Conservation (phyloP, 257 asterid species). For the Capsicum pubescens region DNA sequence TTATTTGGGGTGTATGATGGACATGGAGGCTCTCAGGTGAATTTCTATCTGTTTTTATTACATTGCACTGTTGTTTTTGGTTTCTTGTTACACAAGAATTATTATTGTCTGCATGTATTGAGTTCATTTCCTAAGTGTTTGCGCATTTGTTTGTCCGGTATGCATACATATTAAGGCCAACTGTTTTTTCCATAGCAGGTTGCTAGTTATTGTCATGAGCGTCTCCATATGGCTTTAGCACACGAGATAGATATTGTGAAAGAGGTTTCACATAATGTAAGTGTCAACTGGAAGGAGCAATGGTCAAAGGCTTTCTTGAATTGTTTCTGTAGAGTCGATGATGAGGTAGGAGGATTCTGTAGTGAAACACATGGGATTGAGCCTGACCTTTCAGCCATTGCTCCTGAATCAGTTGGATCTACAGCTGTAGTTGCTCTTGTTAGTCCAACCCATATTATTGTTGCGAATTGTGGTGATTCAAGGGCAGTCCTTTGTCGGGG, state of each 20-base stretch:
- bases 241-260: conserved; percentile 61
- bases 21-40: conserved; percentile 90
- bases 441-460: conserved; percentile 70
- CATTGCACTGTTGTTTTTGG: not conserved
- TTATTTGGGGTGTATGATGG: conserved; percentile 91
- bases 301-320: conserved; percentile 66
- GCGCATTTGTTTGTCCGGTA: not conserved
- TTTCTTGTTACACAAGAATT: not conserved
- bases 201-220: conserved; percentile 75
- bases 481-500: conserved; percentile 83
- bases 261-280: conserved; percentile 38
- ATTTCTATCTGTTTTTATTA: not conserved
- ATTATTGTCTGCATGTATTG: conserved; percentile 8
- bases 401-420: conserved; percentile 93
- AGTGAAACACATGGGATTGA: conserved; percentile 32
- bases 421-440: conserved; percentile 86
- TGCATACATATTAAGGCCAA: conserved; percentile 1
- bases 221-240: conserved; percentile 65
- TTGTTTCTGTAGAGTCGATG: conserved; percentile 76
- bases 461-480: conserved; percentile 94
- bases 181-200: conserved; percentile 50
- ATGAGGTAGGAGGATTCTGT: conserved; percentile 71
- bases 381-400: conserved; percentile 44
- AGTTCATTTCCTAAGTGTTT: not conserved
- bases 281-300: conserved; percentile 50